Evolutionary conservation across 1,284 basidiomycete genomes (phyloP).

Genomic region (Apiotrichum gracile): DNA sequence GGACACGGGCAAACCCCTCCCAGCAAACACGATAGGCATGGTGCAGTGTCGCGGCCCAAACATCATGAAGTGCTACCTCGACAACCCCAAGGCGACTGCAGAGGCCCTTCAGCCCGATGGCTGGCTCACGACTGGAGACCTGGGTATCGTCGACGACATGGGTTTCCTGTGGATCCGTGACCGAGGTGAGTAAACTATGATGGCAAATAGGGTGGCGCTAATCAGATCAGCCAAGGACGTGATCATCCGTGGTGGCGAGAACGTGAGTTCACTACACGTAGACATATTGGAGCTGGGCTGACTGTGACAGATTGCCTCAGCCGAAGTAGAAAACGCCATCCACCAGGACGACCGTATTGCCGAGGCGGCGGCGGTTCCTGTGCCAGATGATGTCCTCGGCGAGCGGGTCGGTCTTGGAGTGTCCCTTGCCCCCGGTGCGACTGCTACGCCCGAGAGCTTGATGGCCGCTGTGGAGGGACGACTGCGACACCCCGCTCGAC

Average conservation of each 20-base stretch:
- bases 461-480: background rate
- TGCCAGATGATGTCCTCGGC: slow-evolving; percentile 33
- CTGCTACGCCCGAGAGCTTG: slow-evolving; percentile 6
- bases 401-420: slow-evolving; percentile 37
- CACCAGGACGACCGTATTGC: slow-evolving; percentile 28
- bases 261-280: slow-evolving; percentile 5
- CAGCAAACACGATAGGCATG: slow-evolving; percentile 23
- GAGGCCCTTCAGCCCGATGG: slow-evolving; percentile 31
- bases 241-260: slow-evolving; percentile 44
- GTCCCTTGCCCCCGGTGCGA: slow-evolving; percentile 17
- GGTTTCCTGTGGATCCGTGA: slow-evolving; percentile 40
- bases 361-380: slow-evolving; percentile 35
- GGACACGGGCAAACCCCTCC: slow-evolving; percentile 17
- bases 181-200: slow-evolving; percentile 5
- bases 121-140: slow-evolving; percentile 44
- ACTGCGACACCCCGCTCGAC: slow-evolving; percentile 10
- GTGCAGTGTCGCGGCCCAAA: slow-evolving; percentile 36
- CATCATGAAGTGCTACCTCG: slow-evolving; percentile 35
- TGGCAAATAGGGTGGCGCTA: background rate
- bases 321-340: slow-evolving; percentile 40
- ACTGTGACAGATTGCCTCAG: slow-evolving; percentile 26
- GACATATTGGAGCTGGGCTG: background rate
- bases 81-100: slow-evolving; percentile 25
- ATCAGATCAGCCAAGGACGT: slow-evolving; percentile 38
- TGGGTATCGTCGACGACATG: slow-evolving; percentile 30